A percentile compares a stretch with the other conserved stretches of the same genome.
Conservation (phyloP, 106 monocot genomes). For the Dactylorhiza incarnata region DNA sequence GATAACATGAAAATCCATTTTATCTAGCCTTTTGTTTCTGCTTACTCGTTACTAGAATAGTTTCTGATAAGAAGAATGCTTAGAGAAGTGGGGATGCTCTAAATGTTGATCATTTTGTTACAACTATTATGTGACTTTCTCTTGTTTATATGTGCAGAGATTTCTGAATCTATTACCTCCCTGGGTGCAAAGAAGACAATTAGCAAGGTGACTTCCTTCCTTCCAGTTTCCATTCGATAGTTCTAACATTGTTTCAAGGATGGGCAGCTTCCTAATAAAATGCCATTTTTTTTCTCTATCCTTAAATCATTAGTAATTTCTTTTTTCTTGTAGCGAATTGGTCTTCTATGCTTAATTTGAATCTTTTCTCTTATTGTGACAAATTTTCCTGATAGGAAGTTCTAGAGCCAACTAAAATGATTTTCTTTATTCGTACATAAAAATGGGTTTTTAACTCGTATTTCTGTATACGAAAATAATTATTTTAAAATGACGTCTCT, state of each 20-base stretch:
- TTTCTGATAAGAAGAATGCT: not conserved
- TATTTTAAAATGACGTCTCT: not conserved
- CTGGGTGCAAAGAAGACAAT: constrained; percentile 2
- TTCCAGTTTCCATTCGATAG: not conserved
- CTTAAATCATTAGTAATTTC: not conserved
- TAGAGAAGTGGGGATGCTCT: not conserved
- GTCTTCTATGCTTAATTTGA: not conserved
- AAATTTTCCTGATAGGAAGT: too few relatives aligned
- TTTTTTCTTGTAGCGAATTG: not conserved
- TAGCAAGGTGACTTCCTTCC: constrained; percentile 2
- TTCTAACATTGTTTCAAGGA: not conserved
- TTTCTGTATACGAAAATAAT: not conserved
- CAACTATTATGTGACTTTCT: not conserved
- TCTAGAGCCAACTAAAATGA: too few relatives aligned
- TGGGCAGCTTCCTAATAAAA: not conserved
- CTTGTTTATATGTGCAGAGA: constrained; percentile 6
- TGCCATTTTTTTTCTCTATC: not conserved
- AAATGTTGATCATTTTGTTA: not conserved
- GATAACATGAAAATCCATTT: not conserved
- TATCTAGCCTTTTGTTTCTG: not conserved
- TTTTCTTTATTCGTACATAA: not conserved
- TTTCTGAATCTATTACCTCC: constrained; percentile 1
- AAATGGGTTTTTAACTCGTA: not conserved
- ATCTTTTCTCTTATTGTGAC: not conserved
- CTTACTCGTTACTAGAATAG: not conserved